phyloP scores from a whole-genome alignment of 345 rosid genomes.

The Carallia brachiata region DNA sequence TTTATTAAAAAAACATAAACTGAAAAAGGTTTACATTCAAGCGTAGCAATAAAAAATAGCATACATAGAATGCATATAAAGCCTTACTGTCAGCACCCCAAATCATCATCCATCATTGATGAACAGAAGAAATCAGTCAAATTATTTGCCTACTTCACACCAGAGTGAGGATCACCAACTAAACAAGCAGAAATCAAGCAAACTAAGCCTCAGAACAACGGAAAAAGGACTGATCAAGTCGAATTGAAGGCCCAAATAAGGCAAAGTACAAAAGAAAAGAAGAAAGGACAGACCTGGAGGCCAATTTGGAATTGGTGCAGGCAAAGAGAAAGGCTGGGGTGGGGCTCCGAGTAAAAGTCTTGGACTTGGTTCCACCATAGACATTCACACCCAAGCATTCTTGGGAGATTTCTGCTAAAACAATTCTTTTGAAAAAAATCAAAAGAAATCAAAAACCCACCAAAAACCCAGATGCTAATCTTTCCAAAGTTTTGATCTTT shows the following conservation, averaged over 20 bases:
- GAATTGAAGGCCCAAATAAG: neutral
- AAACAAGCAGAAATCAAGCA: too few relatives aligned
- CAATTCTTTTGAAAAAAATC: slow-evolving; percentile 4
- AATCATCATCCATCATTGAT: too few relatives aligned
- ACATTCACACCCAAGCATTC: slow-evolving; percentile 70
- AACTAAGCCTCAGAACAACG: neutral
- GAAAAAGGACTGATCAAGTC: neutral
- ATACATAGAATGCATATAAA: too few relatives aligned
- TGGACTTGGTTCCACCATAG: slow-evolving; percentile 43
- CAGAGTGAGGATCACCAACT: too few relatives aligned
- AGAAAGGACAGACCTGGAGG: slow-evolving; percentile 54
- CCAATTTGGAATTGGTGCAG: slow-evolving; percentile 66
- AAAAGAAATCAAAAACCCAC: neutral
- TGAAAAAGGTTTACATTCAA: too few relatives aligned
- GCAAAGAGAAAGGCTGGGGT: slow-evolving; percentile 62
- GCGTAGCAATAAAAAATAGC: too few relatives aligned
- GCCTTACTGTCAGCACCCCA: too few relatives aligned
- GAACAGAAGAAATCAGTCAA: too few relatives aligned
- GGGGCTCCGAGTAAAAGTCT: slow-evolving; percentile 23
- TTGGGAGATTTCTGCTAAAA: neutral
- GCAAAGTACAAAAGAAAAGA: neutral
- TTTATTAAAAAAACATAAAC: too few relatives aligned
- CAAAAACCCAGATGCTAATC: slow-evolving; percentile 36
- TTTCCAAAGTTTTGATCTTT: slow-evolving; percentile 17
- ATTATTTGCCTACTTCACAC: too few relatives aligned